phyloP scores from a whole-genome alignment of 2,329 filamentous ascomycete species.

The Beauveria sp. region DNA sequence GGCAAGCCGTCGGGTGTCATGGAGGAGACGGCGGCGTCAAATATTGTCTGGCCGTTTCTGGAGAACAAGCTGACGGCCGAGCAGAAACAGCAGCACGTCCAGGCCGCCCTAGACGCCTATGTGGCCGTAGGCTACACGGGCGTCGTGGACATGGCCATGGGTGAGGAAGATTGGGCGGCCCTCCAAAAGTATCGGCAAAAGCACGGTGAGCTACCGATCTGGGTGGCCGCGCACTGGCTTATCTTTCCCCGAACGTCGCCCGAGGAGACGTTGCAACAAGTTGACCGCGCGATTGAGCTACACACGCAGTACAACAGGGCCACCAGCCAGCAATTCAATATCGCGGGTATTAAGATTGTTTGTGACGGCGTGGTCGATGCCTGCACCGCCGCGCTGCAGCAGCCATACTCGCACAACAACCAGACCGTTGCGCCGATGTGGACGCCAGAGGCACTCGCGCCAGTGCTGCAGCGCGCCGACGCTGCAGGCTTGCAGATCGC shows the following conservation, averaged over 20 bases:
- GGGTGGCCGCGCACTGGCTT: conserved; percentile 43
- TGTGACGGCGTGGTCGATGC: conserved; percentile 57
- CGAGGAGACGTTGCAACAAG: conserved; percentile 30
- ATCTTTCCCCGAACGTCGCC: conserved; percentile 29
- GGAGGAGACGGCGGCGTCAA: conserved; percentile 35
- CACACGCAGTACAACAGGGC: conserved; percentile 20
- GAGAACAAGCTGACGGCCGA: conserved; percentile 31
- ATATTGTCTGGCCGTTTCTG: conserved; percentile 42
- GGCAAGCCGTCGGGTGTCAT: conserved; percentile 39
- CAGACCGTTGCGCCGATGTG: conserved; percentile 43
- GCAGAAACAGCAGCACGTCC: conserved; percentile 33
- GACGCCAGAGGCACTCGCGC: conserved; percentile 42
- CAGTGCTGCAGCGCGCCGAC: conserved; percentile 46
- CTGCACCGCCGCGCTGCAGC: conserved; percentile 50
- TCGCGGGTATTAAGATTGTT: conserved; percentile 56
- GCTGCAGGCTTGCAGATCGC: conserved; percentile 43
- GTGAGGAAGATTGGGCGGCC: conserved; percentile 37
- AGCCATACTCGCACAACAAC: conserved; percentile 46
- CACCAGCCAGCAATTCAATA: conserved; percentile 33
- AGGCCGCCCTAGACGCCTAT: conserved; percentile 38
- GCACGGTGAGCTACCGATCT: conserved; percentile 28
- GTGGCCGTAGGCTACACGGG: conserved; percentile 39
- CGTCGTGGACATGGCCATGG: conserved; percentile 48
- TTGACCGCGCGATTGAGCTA: conserved; percentile 37
- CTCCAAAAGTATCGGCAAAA: conserved; percentile 28